Evolutionary conservation across 2,329 filamentous ascomycete species (phyloP).

Genomic region (Xylaria sp.): DNA sequence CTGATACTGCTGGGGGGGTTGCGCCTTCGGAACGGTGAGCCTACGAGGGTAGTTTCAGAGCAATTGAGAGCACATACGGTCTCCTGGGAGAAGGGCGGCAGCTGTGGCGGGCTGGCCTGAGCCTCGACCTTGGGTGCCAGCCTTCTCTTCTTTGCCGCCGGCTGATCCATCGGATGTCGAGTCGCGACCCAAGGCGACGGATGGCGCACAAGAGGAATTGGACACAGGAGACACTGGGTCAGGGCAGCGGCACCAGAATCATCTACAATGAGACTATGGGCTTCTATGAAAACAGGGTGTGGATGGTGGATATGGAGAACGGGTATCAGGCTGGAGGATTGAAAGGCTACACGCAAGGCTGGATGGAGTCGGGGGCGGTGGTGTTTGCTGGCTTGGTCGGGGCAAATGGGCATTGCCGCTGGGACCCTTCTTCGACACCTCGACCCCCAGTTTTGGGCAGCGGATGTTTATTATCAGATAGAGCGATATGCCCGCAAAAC

Average conservation of each 20-base stretch:
- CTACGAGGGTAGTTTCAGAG: constrained; percentile 4
- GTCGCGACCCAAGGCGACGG: constrained; percentile 14
- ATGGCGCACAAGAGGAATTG: constrained; percentile 6
- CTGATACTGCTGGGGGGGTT: constrained; percentile 33
- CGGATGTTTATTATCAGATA: neutral
- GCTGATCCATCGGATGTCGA: constrained; percentile 37
- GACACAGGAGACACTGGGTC: constrained; percentile 7
- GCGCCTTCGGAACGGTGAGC: constrained; percentile 21
- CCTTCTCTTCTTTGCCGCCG: constrained; percentile 45
- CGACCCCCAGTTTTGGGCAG: neutral
- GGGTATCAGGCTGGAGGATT: constrained; percentile 25
- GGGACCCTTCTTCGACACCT: neutral
- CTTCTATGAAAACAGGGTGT: constrained; percentile 12
- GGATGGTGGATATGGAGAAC: constrained; percentile 15
- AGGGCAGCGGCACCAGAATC: constrained; percentile 7
- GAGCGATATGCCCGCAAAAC: neutral
- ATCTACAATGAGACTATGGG: constrained; percentile 17
- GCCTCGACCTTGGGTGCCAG: constrained; percentile 41
- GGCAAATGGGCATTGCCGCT: neutral
- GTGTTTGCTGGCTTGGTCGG: constrained; percentile 8
- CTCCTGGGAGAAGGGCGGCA: constrained; percentile 34
- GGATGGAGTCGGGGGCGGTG: constrained; percentile 16
- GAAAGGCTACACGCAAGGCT: constrained; percentile 21
- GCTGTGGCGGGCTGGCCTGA: constrained; percentile 35
- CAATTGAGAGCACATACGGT: constrained; percentile 31